These are phyloP conservation scores for Arthromyces matolae DNA, from an alignment of 768 basidiomycete genomes.

Conservation along the genomic window DNA sequence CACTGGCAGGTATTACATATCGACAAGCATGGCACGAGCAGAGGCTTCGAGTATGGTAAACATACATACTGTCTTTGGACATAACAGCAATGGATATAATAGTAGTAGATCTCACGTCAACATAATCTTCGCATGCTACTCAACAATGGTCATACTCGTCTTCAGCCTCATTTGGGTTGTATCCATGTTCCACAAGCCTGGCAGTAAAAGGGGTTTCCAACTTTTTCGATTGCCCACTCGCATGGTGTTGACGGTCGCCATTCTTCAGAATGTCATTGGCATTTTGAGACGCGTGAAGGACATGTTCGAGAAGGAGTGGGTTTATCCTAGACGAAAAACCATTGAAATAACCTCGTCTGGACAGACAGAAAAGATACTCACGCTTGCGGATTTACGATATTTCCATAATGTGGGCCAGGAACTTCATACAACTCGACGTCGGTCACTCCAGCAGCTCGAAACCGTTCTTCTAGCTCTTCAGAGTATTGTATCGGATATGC, in stretches of 20 bases:
- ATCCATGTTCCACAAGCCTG: slow-evolving; percentile 15
- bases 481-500: slow-evolving; percentile 18
- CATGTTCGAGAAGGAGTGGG: slow-evolving; percentile 16
- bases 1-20: too few species aligned
- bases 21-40: too few species aligned
- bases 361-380: slow-evolving; percentile 3
- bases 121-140: background rate
- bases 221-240: slow-evolving; percentile 4
- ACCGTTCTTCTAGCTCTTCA: slow-evolving; percentile 14
- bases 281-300: slow-evolving; percentile 6
- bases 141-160: slow-evolving; percentile 11
- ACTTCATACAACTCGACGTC: slow-evolving; percentile 18
- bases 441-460: slow-evolving; percentile 20
- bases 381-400: slow-evolving; percentile 19
- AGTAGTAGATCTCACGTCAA: too few species aligned
- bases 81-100: too few species aligned
- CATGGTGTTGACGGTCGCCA: slow-evolving; percentile 1
- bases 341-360: background rate
- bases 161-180: slow-evolving; percentile 16
- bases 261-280: background rate
- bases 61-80: background rate
- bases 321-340: slow-evolving; percentile 11
- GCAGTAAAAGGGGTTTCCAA: slow-evolving; percentile 17
- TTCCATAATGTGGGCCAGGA: slow-evolving; percentile 21
- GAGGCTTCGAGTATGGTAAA: too few species aligned